These are phyloP conservation scores for Prunus padus DNA, from an alignment of 306 rosid genomes.

Conservation along the genomic window DNA sequence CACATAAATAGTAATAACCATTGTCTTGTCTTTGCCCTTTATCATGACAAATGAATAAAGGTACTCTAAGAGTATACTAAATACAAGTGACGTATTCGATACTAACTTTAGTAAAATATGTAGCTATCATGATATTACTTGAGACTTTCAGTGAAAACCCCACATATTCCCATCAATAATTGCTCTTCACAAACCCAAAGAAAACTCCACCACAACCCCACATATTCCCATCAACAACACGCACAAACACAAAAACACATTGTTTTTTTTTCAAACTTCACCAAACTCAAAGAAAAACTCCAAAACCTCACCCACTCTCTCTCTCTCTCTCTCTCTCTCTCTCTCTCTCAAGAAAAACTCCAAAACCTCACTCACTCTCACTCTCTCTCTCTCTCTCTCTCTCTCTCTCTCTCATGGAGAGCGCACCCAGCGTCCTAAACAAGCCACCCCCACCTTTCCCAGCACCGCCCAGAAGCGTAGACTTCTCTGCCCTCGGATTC, in stretches of 20 bases:
- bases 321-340: not conserved
- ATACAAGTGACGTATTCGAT: not conserved
- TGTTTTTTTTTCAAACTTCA: not conserved
- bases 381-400: not conserved
- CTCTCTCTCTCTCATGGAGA: slow-evolving; percentile 40
- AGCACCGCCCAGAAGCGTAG: slow-evolving; percentile 40
- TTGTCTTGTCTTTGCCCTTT: too few species aligned
- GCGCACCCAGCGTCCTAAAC: slow-evolving; percentile 16
- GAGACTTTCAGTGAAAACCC: not conserved
- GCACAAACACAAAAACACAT: not conserved
- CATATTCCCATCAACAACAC: too few species aligned
- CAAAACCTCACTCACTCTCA: not conserved
- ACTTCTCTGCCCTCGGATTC: slow-evolving; percentile 80
- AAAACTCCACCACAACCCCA: not conserved
- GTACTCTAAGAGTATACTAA: too few species aligned
- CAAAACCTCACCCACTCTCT: not conserved
- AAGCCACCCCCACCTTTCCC: slow-evolving; percentile 47
- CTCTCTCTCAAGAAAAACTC: not conserved
- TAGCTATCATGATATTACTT: not conserved
- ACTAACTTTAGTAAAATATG: not conserved
- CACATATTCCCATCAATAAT: slow-evolving; percentile 14
- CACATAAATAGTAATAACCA: too few species aligned
- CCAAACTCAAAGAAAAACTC: not conserved
- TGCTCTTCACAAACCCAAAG: slow-evolving; percentile 3
- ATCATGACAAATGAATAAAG: too few species aligned